Evolutionary conservation across 495 filamentous ascomycete genomes (phyloP).

Genomic region (Hypoxylon fuscum): DNA sequence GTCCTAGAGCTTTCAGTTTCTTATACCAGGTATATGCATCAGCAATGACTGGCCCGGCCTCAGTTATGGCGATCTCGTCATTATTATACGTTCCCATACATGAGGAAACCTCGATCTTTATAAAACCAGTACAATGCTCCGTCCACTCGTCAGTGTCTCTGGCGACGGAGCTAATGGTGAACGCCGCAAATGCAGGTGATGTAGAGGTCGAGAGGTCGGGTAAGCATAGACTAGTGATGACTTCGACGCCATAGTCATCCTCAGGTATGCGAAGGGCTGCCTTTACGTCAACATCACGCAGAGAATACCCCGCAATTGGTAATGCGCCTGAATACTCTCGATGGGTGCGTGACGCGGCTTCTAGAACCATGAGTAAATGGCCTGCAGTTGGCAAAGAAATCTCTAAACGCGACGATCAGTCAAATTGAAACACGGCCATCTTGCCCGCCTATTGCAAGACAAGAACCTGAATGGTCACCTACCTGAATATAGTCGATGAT

Average conservation of each 20-base stretch:
- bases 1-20: conserved; percentile 24
- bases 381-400: conserved; percentile 53
- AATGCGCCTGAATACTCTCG: not conserved
- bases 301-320: conserved; percentile 21
- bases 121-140: conserved; percentile 37
- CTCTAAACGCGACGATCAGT: too few species aligned
- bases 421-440: too few species aligned
- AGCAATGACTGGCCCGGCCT: too few species aligned
- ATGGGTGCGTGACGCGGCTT: conserved; percentile 46
- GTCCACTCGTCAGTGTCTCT: conserved; percentile 18
- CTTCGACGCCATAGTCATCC: conserved; percentile 43
- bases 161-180: conserved; percentile 27
- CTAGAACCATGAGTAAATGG: conserved; percentile 61
- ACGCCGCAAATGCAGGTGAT: conserved; percentile 16
- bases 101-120: conserved; percentile 24
- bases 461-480: not conserved
- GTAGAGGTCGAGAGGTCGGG: not conserved
- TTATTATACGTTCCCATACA: not conserved
- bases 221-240: conserved; percentile 11
- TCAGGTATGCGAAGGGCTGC: conserved; percentile 43
- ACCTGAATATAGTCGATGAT: too few species aligned
- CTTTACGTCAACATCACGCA: conserved; percentile 39
- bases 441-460: too few species aligned
- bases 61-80: too few species aligned
- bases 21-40: conserved; percentile 28